Evolutionary conservation across 441 rosid species (phyloP).

Genomic region (Pelargonium fulgidum): DNA sequence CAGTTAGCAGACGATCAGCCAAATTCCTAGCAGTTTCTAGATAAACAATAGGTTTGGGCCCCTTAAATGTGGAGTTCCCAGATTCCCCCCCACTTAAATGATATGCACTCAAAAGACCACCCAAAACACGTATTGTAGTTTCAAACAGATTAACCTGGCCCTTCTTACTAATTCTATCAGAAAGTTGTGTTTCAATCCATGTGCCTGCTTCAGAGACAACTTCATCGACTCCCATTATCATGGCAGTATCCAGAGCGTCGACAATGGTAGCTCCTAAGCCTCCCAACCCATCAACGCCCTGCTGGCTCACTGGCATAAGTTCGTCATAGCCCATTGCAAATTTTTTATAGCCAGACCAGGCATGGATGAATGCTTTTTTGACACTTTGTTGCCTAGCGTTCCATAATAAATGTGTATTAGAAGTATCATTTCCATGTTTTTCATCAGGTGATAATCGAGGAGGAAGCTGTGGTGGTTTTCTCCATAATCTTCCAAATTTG

Average conservation of each 20-base stretch:
- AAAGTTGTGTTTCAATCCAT: constrained; percentile 75
- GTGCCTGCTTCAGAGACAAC: constrained; percentile 76
- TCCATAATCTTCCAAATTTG: constrained; percentile 49
- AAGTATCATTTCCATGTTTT: constrained; percentile 28
- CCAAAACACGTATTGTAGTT: constrained; percentile 88
- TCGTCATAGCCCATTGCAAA: constrained; percentile 91
- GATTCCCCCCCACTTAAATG: constrained; percentile 81
- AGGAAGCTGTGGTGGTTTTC: constrained; percentile 78
- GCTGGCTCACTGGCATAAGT: constrained; percentile 74
- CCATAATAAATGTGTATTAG: constrained; percentile 46
- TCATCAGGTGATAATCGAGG: constrained; percentile 81
- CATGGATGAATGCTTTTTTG: constrained; percentile 76
- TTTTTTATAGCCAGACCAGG: constrained; percentile 90
- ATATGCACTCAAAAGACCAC: constrained; percentile 96
- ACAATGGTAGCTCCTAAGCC: constrained; percentile 93
- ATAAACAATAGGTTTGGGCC: constrained; percentile 64
- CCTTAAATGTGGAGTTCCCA: constrained; percentile 39
- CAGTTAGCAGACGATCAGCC: constrained; percentile 81
- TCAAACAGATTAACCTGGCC: constrained; percentile 97
- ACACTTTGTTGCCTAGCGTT: constrained; percentile 54
- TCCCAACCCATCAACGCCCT: constrained; percentile 82
- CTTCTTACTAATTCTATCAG: constrained; percentile 67
- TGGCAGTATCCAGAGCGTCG: constrained; percentile 95
- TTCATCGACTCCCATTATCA: constrained; percentile 84
- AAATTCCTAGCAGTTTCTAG: constrained; percentile 68